Evolutionary conservation across 768 basidiomycete species (phyloP), one percentile per base, ranked within the genome.

Genomic region (Mycena kentingensis): DNA sequence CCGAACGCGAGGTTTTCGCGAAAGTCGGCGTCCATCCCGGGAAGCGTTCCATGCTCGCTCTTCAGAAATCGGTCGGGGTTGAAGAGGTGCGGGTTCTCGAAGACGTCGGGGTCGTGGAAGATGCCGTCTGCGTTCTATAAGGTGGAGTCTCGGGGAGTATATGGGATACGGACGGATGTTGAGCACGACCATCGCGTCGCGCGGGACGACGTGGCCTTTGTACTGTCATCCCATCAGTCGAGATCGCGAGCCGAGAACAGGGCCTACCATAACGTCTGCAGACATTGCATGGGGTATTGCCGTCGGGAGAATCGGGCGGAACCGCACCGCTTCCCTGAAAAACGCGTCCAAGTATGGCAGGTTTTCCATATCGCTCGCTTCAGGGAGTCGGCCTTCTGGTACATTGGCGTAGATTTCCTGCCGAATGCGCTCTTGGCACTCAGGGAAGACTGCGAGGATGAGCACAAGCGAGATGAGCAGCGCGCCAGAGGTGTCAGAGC

Each of bases 391-490:
- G n/a, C 58, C 54, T 12, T 25, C 19, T 24, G 66, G 64, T 3
- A 67, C 49, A 16, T 65, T 59, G 3, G 39, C 28, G 34, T 70
- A 65, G 25, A 70, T 49, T 47, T 70, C 69, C 29, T 49, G 48
- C 29, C 63, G 60, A 1, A 63, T 66, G 24, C 60, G 60, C 18
- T 45, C 45, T 45, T 65, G 67, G 19, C 49, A 54, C 13, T 67
- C 58, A 5, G 69, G 69, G 42, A 49, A 52, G n/a, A 42, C 22
- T 12, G 51, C 44, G 11, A 62, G 46, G 4, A 49, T 41, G 4
- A 62, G 53, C 24, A 55, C 34, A 3, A 60, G 37, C 11, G 51
- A 54, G 24, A 57, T 42, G 12, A 60, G 24, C 28, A 35, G 60
- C 8, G 49, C 53, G 5, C 59, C 47, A 11, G 29, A 52, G 7